Evolutionary conservation across 306 rosid genomes (phyloP), one percentile per base, ranked within the genome.

Genomic region (Hylodesmum podocarpum): DNA sequence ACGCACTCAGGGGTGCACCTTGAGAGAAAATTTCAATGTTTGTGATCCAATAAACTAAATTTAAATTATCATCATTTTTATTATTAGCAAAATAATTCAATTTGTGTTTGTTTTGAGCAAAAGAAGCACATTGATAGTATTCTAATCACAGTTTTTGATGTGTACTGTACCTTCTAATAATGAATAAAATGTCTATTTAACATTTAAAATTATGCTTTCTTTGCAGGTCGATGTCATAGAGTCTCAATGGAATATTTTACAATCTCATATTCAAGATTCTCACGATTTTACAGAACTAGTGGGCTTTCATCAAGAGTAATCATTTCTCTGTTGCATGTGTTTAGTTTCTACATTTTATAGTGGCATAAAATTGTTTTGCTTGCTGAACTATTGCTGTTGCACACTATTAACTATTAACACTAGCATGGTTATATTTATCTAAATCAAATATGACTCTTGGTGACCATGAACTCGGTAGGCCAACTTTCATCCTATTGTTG

Each of bases 181-280:
- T 6, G 6, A 47, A 27, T 50, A 54, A 31, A 21, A 15, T 15
- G 41, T 39, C 47, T 49, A n/a, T 70, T 36, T 72, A 28, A 44
- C 41, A 55, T 50, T 77, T 68, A 51, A 78, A 57, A 53, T 40
- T 76, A n/a, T 74, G 54, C 40, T 72, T 68, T 81, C 50, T n/a
- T 80, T 73, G 72, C 84, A 94, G 98, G 98, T 91, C 85, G 99
- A 95, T 77, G 97, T 95, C 46, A 91, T 92, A 83, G 99, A 95
- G 90, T 91, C 97, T 57, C 98, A 92, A 22, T 92, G 99, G 98
- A 92, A 92, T 66, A 89, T 91, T 81, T 87, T 95, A 86, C 98
- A 95, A 83, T 87, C 88, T 73, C 97, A 82, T 76, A 92, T 95
- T 84, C 97, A 92, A 86, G 91, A 92, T 44, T 95, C 98, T 78